phyloP scores from a whole-genome alignment of 1,284 basidiomycete species.

The Meira miltonrushii region DNA sequence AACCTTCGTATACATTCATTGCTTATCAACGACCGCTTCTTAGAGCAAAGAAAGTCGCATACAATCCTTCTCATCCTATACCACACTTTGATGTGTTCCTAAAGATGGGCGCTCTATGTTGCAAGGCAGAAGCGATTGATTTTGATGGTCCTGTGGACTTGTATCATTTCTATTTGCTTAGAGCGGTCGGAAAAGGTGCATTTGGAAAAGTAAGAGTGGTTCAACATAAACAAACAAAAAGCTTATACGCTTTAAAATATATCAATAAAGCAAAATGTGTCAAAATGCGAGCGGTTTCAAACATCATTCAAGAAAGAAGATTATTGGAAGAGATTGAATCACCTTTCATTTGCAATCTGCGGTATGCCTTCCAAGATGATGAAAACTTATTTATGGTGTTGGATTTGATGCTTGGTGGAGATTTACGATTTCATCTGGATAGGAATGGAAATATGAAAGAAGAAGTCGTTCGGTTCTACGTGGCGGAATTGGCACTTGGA shows the following conservation, averaged over 20 bases:
- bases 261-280: constrained; percentile 96
- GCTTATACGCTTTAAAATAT: constrained; percentile 90
- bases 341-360: constrained; percentile 85
- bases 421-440: constrained; percentile 87
- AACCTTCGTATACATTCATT: too few relatives aligned
- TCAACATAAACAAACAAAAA: constrained; percentile 90
- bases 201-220: constrained; percentile 99
- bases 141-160: constrained; percentile 95
- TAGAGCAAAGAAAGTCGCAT: too few relatives aligned
- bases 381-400: constrained; percentile 96
- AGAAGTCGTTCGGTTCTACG: constrained; percentile 77
- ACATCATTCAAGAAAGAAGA: constrained; percentile 76
- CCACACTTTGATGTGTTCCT: background rate
- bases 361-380: constrained; percentile 96
- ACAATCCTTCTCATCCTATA: too few relatives aligned
- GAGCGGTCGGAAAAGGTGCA: constrained; percentile 93
- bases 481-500: constrained; percentile 78
- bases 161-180: constrained; percentile 89
- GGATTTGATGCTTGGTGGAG: constrained; percentile 92
- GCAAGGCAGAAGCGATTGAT: constrained; percentile 83
- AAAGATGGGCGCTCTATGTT: constrained; percentile 74
- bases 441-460: constrained; percentile 72
- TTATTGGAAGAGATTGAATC: constrained; percentile 72
- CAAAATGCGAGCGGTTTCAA: constrained; percentile 94
- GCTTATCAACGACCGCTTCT: too few relatives aligned